phyloP scores from a whole-genome alignment of 768 basidiomycete species.

The Leccinum broughii region DNA sequence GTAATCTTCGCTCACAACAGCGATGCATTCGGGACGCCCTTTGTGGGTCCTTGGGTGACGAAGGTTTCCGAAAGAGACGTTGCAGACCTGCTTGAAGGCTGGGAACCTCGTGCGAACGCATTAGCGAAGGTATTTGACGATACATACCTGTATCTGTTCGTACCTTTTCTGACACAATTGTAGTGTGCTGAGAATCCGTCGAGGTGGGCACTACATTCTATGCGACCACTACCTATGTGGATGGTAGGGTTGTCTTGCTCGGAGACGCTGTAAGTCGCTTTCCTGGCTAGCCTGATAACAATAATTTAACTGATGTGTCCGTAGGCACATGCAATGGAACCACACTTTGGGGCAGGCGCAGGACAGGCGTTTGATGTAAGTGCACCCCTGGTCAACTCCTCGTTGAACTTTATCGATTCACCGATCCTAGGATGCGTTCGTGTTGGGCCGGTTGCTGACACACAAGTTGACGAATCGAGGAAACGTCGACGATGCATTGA shows the following conservation, averaged over 20 bases:
- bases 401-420: not conserved
- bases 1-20: constrained; percentile 32
- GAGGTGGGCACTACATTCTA: constrained; percentile 45
- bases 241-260: too few species aligned
- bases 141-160: too few species aligned
- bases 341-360: too few species aligned
- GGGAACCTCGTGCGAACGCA: constrained; percentile 12
- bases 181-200: constrained; percentile 39
- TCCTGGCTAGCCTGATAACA: too few species aligned
- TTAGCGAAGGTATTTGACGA: constrained; percentile 14
- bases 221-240: too few species aligned
- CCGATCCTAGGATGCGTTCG: constrained; percentile 27
- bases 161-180: not conserved
- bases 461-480: constrained; percentile 21
- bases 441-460: constrained; percentile 32
- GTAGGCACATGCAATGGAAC: too few species aligned
- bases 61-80: constrained; percentile 36
- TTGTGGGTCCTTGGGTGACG: constrained; percentile 31
- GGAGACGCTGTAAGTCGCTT: too few species aligned
- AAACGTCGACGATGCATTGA: constrained; percentile 30
- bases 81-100: constrained; percentile 29
- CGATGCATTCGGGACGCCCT: constrained; percentile 31
- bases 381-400: not conserved
- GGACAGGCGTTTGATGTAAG: constrained; percentile 34
- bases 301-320: too few species aligned